These are phyloP conservation scores for Suillus fuscotomentosus DNA, from an alignment of 768 basidiomycete species.

Conservation along the genomic window DNA sequence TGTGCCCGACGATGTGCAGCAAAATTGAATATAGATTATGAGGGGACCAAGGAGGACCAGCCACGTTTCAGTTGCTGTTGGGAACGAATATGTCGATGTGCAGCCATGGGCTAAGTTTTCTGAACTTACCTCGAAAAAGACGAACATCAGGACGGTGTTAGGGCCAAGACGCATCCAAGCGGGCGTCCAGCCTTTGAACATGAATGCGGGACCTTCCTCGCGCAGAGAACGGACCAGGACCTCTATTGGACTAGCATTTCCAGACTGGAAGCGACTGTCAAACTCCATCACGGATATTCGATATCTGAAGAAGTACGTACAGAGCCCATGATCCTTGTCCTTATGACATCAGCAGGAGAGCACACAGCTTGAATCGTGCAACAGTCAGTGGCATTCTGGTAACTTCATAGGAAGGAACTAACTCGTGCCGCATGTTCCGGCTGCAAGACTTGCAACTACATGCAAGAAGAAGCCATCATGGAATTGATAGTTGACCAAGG, in stretches of 20 bases:
- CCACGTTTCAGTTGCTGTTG: slow-evolving; percentile 68
- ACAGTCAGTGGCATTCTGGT: background rate
- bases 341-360: slow-evolving; percentile 75
- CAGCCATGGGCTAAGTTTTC: background rate
- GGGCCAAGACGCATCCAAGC: slow-evolving; percentile 83
- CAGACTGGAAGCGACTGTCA: slow-evolving; percentile 41
- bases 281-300: background rate
- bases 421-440: slow-evolving; percentile 81
- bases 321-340: slow-evolving; percentile 75
- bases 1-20: background rate
- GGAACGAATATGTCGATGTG: slow-evolving; percentile 8
- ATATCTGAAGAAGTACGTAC: slow-evolving; percentile 37
- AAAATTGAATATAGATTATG: background rate
- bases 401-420: slow-evolving; percentile 20
- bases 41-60: slow-evolving; percentile 37
- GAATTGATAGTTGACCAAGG: slow-evolving; percentile 58
- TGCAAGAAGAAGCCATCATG: slow-evolving; percentile 68
- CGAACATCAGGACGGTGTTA: slow-evolving; percentile 81
- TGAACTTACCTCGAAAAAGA: slow-evolving; percentile 73
- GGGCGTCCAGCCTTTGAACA: slow-evolving; percentile 90
- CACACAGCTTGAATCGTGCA: slow-evolving; percentile 56
- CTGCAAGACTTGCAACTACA: slow-evolving; percentile 60
- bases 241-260: slow-evolving; percentile 44
- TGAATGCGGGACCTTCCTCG: slow-evolving; percentile 72
- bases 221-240: slow-evolving; percentile 60